Conservation (phyloP, 2,329 filamentous ascomycete species). For the Cladophialophora bantiana region DNA sequence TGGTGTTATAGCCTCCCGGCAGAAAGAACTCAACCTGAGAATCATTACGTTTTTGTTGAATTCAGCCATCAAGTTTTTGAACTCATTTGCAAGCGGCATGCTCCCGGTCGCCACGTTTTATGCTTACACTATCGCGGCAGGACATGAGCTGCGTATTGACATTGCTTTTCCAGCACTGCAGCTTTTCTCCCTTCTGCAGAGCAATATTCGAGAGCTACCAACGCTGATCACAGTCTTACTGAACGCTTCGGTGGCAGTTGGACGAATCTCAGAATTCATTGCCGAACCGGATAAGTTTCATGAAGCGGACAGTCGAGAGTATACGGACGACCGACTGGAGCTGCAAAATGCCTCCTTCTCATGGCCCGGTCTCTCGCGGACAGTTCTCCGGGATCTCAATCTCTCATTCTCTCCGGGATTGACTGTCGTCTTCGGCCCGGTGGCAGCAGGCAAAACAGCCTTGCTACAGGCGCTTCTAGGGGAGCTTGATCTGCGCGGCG, state of each 20-base stretch:
- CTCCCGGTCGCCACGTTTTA: slow-evolving; percentile 84
- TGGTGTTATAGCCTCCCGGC: slow-evolving; percentile 71
- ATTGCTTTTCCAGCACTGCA: slow-evolving; percentile 87
- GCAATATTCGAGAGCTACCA: slow-evolving; percentile 76
- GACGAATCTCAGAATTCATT: slow-evolving; percentile 86
- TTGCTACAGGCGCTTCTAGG: slow-evolving; percentile 66
- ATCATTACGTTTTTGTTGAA: slow-evolving; percentile 70
- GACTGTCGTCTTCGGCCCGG: slow-evolving; percentile 68
- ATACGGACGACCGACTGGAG: slow-evolving; percentile 47
- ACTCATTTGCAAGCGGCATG: slow-evolving; percentile 72
- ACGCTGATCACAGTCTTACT: slow-evolving; percentile 76
- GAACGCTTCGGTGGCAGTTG: slow-evolving; percentile 82
- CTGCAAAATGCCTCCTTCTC: slow-evolving; percentile 74
- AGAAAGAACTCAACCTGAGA: slow-evolving; percentile 70
- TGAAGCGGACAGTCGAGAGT: slow-evolving; percentile 28
- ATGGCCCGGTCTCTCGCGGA: slow-evolving; percentile 73
- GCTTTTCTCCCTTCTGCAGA: slow-evolving; percentile 77
- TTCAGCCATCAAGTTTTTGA: slow-evolving; percentile 70
- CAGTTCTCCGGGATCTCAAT: slow-evolving; percentile 62
- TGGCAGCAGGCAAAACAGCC: slow-evolving; percentile 69
- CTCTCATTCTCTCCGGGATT: slow-evolving; percentile 63
- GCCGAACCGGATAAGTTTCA: slow-evolving; percentile 81
- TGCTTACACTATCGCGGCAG: slow-evolving; percentile 76
- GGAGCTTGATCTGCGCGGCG: slow-evolving; percentile 62
- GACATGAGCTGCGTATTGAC: slow-evolving; percentile 74